Evolutionary conservation across 768 basidiomycete genomes (phyloP).

Genomic region (Suillus decipiens): DNA sequence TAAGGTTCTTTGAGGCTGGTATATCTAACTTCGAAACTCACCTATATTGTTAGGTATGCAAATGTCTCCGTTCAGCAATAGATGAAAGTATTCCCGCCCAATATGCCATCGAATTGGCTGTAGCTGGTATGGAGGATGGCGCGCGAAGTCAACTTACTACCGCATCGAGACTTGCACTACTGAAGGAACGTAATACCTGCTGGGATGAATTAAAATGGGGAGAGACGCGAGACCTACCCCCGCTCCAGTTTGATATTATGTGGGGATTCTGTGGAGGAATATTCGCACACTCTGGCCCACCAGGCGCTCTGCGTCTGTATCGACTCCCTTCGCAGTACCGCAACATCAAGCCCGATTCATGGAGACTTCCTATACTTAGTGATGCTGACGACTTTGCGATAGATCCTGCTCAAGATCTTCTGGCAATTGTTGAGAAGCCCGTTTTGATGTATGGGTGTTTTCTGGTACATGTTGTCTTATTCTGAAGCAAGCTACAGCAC

Average conservation of each 20-base stretch:
- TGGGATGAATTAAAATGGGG: not conserved
- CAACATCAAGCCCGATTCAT: not conserved
- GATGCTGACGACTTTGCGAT: not conserved
- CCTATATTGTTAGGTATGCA: not conserved
- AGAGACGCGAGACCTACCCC: not conserved
- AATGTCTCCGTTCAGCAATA: slow-evolving; percentile 51
- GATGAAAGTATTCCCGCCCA: not conserved
- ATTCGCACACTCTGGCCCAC: not conserved
- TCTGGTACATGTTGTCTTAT: not conserved
- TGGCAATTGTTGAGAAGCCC: not conserved
- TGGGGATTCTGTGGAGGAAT: not conserved
- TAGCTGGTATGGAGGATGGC: not conserved
- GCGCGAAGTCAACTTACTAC: not conserved
- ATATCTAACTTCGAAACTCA: not conserved
- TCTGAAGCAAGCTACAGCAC: not conserved
- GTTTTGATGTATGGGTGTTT: not conserved
- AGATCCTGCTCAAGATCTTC: not conserved
- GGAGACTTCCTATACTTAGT: not conserved
- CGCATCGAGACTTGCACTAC: not conserved
- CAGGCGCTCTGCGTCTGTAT: not conserved
- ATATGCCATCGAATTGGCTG: slow-evolving; percentile 9
- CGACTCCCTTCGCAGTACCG: not conserved
- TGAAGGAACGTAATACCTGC: not conserved
- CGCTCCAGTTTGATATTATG: not conserved
- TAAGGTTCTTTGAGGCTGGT: not conserved